Evolutionary conservation across 129 eudicot genomes (phyloP).

Genomic region (sunflower (Helianthus annuus)): DNA sequence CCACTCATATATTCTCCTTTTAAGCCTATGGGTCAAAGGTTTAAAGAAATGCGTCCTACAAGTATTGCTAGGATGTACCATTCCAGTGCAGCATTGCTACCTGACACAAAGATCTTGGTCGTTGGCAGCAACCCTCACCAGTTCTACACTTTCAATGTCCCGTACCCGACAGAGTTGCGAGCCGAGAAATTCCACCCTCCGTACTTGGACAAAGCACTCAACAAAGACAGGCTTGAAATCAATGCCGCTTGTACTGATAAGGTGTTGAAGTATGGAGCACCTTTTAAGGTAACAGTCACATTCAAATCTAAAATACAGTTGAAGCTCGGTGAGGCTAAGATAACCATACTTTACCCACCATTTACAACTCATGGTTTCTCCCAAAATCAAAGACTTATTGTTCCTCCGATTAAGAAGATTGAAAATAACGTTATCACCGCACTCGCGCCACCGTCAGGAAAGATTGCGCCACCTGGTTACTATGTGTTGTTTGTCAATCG

Average conservation of each 20-base stretch:
- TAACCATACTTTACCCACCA: slow-evolving; percentile 65
- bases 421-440: slow-evolving; percentile 13
- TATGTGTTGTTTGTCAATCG: slow-evolving; percentile 61
- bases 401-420: slow-evolving; percentile 20
- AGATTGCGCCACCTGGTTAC: slow-evolving; percentile 83
- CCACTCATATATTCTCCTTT: slow-evolving; percentile 57
- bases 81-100: slow-evolving; percentile 56
- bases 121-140: slow-evolving; percentile 79
- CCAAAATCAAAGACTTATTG: slow-evolving; percentile 57
- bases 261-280: slow-evolving; percentile 43
- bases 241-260: slow-evolving; percentile 1
- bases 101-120: slow-evolving; percentile 58
- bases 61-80: slow-evolving; percentile 80
- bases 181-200: slow-evolving; percentile 77
- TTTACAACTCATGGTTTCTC: slow-evolving; percentile 88
- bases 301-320: slow-evolving; percentile 2
- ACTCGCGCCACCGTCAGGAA: slow-evolving; percentile 56
- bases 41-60: slow-evolving; percentile 41
- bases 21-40: slow-evolving; percentile 50
- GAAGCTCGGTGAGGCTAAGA: slow-evolving; percentile 31
- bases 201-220: slow-evolving; percentile 47
- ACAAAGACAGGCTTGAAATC: slow-evolving; percentile 34
- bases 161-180: slow-evolving; percentile 61
- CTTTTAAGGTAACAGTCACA: slow-evolving; percentile 20
- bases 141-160: slow-evolving; percentile 32